Percentiles rank a stretch among this genome's conserved stretches.
Evolutionary conservation across 345 rosid genomes (phyloP).

Genomic region (Corchorus olitorius): DNA sequence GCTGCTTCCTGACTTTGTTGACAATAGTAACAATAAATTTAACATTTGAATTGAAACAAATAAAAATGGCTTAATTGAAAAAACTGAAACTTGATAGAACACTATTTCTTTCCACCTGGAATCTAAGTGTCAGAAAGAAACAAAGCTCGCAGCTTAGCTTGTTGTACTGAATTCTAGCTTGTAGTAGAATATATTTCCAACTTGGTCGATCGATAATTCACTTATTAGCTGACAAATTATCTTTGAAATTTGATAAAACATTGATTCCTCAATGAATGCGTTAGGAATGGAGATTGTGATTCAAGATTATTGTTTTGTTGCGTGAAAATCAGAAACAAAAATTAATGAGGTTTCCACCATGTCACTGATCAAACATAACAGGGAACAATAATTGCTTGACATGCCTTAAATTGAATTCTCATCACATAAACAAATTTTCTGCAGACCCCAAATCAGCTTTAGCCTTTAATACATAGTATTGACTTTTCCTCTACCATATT

Average conservation of each 20-base stretch:
- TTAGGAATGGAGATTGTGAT: not conserved
- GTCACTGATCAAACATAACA: not conserved
- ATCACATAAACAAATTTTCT: no score
- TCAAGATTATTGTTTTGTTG: not conserved
- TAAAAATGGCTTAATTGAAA: no score
- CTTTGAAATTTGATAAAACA: not conserved
- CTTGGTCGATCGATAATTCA: no score
- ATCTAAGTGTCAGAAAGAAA: not conserved
- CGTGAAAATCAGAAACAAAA: not conserved
- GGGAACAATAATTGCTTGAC: not conserved
- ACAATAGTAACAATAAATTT: fast-evolving
- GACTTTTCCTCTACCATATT: no score
- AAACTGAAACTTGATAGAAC: no score
- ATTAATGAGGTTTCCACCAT: not conserved
- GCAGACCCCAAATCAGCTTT: no score
- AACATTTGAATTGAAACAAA: not conserved
- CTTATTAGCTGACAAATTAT: not conserved
- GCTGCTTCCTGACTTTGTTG: no score
- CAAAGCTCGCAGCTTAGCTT: not conserved
- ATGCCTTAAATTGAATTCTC: not conserved
- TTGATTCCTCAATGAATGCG: slow-evolving; percentile 1
- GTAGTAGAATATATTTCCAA: no score
- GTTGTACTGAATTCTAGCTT: not conserved
- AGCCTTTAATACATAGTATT: no score
- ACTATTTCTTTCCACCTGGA: not conserved